These are phyloP conservation scores for Incumbomyces delicatus DNA, from an alignment of 2,329 filamentous ascomycete genomes.

Conservation along the genomic window DNA sequence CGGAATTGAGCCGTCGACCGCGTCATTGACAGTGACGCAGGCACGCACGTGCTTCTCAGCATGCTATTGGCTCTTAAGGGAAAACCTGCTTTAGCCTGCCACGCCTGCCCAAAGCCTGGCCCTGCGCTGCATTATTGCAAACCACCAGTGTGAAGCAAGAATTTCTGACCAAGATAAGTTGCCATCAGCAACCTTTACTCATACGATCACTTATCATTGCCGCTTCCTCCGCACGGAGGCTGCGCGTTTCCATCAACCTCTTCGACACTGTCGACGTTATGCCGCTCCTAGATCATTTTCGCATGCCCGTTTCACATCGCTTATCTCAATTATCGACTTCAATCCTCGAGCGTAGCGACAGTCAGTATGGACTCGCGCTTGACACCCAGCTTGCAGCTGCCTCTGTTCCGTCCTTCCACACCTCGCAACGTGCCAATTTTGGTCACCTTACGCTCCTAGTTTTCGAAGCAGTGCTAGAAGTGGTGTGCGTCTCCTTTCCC, in stretches of 20 bases:
- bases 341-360: constrained; percentile 11
- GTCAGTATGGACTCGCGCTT: constrained; percentile 9
- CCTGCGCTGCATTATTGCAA: too few species aligned
- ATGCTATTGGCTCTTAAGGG: too few species aligned
- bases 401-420: not conserved
- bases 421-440: constrained; percentile 35
- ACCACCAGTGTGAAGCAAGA: too few species aligned
- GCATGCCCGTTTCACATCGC: constrained; percentile 15
- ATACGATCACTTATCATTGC: too few species aligned
- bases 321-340: constrained; percentile 11
- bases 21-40: too few species aligned
- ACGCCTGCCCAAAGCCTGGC: too few species aligned
- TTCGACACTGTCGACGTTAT: constrained; percentile 2
- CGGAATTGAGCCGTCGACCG: too few species aligned
- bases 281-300: constrained; percentile 19
- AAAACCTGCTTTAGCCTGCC: too few species aligned
- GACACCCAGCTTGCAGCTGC: constrained; percentile 23
- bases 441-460: constrained; percentile 66
- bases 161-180: too few species aligned
- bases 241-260: not conserved
- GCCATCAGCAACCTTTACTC: too few species aligned
- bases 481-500: constrained; percentile 87
- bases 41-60: too few species aligned
- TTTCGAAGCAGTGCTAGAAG: constrained; percentile 89
- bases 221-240: not conserved